A percentile compares a stretch with the other conserved stretches of the same genome.
phyloP scores from a whole-genome alignment of 2,329 filamentous ascomycete genomes.

The Pseudocercospora musae region DNA sequence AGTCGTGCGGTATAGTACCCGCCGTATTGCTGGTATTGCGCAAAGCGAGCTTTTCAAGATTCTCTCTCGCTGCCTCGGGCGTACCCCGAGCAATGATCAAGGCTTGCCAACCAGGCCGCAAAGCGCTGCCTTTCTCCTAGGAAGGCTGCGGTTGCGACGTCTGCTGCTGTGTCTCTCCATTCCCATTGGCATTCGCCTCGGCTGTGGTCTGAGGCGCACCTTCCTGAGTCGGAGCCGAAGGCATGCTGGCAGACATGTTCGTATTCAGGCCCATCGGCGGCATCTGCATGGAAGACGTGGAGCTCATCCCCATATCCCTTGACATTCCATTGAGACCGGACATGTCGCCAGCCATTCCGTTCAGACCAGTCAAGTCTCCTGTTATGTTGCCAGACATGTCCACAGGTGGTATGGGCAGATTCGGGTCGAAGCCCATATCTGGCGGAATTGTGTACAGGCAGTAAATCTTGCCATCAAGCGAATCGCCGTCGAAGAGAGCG shows the following conservation, averaged over 20 bases:
- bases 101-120: not conserved
- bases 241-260: slow-evolving; percentile 1
- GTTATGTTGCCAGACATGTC: not conserved
- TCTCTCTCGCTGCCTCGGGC: not conserved
- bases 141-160: not conserved
- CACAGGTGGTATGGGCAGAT: slow-evolving; percentile 4
- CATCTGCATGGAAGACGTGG: not conserved
- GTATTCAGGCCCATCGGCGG: slow-evolving; percentile 1
- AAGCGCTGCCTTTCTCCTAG: not conserved
- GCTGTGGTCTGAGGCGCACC: not conserved
- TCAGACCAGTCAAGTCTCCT: slow-evolving; percentile 6
- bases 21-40: not conserved
- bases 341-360: slow-evolving; percentile 8
- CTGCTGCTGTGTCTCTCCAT: not conserved
- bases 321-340: slow-evolving; percentile 1
- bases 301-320: slow-evolving; percentile 8
- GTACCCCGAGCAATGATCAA: not conserved
- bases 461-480: slow-evolving; percentile 74
- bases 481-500: slow-evolving; percentile 83
- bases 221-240: not conserved
- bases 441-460: slow-evolving; percentile 51
- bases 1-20: not conserved
- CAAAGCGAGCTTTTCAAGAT: not conserved
- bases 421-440: slow-evolving; percentile 21
- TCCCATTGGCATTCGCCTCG: not conserved